These are phyloP conservation scores for Candida dubliniensis DNA, from an alignment of 1,139 yeast genomes.

Conservation along the genomic window DNA sequence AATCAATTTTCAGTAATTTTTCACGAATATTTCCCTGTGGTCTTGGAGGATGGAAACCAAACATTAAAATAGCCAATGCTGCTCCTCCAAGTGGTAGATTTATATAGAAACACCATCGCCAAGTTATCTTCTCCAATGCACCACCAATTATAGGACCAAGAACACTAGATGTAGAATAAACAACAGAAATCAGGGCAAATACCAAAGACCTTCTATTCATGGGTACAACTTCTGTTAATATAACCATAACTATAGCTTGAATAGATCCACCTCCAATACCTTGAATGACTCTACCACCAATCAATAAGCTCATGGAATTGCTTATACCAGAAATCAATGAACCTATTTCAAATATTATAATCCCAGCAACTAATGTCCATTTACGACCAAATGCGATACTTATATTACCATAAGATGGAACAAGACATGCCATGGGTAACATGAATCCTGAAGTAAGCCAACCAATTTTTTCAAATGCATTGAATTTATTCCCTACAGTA, in stretches of 20 bases:
- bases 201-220: conserved; percentile 56
- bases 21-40: conserved; percentile 39
- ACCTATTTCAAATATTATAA: conserved; percentile 60
- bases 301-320: conserved; percentile 55
- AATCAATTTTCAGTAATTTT: conserved; percentile 42
- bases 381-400: conserved; percentile 65
- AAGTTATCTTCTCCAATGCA: conserved; percentile 59
- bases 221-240: conserved; percentile 61
- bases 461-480: conserved; percentile 53
- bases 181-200: conserved; percentile 49
- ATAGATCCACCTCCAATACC: conserved; percentile 78
- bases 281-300: conserved; percentile 69
- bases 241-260: conserved; percentile 57
- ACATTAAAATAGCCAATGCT: conserved; percentile 44
- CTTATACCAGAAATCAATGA: conserved; percentile 63
- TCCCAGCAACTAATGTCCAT: conserved; percentile 46
- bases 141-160: conserved; percentile 73
- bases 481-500: conserved; percentile 54
- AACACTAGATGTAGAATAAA: conserved; percentile 52
- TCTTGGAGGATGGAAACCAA: conserved; percentile 58
- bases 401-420: conserved; percentile 61
- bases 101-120: conserved; percentile 82
- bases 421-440: conserved; percentile 58
- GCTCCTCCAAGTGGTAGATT: conserved; percentile 69
- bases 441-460: conserved; percentile 65